These are phyloP conservation scores for Pholiota conissans DNA, from an alignment of 768 basidiomycete genomes.

Conservation along the genomic window DNA sequence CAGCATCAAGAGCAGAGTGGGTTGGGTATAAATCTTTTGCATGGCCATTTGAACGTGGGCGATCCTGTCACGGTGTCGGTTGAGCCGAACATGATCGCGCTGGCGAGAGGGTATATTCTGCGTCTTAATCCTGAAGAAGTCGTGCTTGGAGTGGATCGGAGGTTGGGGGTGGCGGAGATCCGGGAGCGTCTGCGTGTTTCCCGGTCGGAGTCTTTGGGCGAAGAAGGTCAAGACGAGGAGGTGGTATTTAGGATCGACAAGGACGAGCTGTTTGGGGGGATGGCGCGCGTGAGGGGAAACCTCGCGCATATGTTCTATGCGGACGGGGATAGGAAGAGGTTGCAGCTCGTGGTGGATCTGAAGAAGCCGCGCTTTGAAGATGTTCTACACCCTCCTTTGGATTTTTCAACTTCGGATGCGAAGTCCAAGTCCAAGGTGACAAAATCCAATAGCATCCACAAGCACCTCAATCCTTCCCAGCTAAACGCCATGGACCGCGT, in stretches of 20 bases:
- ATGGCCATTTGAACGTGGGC: slow-evolving; percentile 74
- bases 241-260: slow-evolving; percentile 86
- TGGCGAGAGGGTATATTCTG: slow-evolving; percentile 82
- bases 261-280: slow-evolving; percentile 86
- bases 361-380: slow-evolving; percentile 56
- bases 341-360: slow-evolving; percentile 83
- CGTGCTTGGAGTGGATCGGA: slow-evolving; percentile 82
- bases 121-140: slow-evolving; percentile 65
- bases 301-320: slow-evolving; percentile 87
- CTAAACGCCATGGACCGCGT: slow-evolving; percentile 69
- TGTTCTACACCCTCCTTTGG: neutral
- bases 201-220: neutral
- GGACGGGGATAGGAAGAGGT: slow-evolving; percentile 64
- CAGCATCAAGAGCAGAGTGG: neutral
- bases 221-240: slow-evolving; percentile 17
- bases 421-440: too few species aligned
- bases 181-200: neutral
- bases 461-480: slow-evolving; percentile 72
- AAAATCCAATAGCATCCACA: slow-evolving; percentile 1
- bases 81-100: slow-evolving; percentile 81
- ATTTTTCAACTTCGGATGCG: neutral
- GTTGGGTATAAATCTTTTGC: slow-evolving; percentile 47
- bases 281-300: slow-evolving; percentile 88
- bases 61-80: slow-evolving; percentile 89
- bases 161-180: slow-evolving; percentile 35